Conservation (phyloP, 352 stramenopile genomes). For the Globisporangium solare region DNA sequence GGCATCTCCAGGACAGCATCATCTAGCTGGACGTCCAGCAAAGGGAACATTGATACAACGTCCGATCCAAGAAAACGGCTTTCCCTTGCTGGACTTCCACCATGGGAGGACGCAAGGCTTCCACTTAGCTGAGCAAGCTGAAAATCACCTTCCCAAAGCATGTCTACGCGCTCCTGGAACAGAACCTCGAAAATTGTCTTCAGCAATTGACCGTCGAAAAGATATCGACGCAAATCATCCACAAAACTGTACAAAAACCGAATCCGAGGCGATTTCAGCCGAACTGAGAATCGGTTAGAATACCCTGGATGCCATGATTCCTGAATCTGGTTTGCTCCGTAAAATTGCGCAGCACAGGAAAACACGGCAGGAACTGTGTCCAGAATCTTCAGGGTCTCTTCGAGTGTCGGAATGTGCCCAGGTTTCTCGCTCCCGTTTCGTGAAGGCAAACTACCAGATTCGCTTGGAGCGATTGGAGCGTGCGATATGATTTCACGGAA, state of each 20-base stretch:
- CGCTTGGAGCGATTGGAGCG: conserved; percentile 13
- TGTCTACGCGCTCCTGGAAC: conserved; percentile 55
- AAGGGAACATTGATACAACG: conserved; percentile 79
- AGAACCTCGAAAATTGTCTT: conserved; percentile 55
- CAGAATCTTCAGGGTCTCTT: conserved; percentile 50
- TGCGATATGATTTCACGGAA: conserved; percentile 67
- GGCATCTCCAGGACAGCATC: conserved; percentile 76
- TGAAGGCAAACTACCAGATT: conserved; percentile 11
- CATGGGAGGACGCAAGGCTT: conserved; percentile 6
- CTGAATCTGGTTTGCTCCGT: conserved; percentile 71
- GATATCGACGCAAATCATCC: conserved; percentile 73
- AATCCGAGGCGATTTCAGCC: conserved; percentile 71
- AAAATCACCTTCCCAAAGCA: conserved; percentile 75
- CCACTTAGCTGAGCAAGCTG: conserved; percentile 36
- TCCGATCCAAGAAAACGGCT: conserved; percentile 48
- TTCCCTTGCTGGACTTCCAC: conserved; percentile 5
- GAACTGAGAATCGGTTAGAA: conserved; percentile 63
- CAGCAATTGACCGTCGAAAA: conserved; percentile 58
- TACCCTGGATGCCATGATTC: conserved; percentile 81
- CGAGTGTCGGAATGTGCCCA: conserved; percentile 52
- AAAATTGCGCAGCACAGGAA: conserved; percentile 70
- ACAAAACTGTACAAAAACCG: conserved; percentile 82
- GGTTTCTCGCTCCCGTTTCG: not conserved
- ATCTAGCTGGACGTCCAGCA: conserved; percentile 62
- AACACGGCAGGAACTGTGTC: conserved; percentile 66